Base-by-base conservation (phyloP, 225 moss, liverwort and hornwort genomes). In the Pseudoscleropodium purum region DNA sequence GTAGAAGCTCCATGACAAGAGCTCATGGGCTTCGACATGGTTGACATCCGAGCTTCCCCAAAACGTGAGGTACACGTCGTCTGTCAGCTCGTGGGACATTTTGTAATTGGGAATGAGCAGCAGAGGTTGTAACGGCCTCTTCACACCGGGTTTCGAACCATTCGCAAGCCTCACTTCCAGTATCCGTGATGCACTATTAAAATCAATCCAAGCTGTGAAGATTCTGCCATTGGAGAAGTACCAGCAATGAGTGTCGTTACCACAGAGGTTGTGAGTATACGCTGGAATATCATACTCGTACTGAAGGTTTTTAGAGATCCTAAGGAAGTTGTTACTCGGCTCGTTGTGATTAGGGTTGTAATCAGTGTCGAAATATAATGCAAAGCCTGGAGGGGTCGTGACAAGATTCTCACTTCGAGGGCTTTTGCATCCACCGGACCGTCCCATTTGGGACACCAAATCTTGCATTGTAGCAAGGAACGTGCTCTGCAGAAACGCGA, bases 281-380 rank as follows among this genome's bases (percentile, higher is more conserved):
- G 69, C 82, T 27, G 76, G 77, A 37, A 78, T 39, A 52, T 88
- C 73, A 41, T 83, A 88, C 63, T 88, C 81, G 31, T 45, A 61
- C 52, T 81, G 75, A 88, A 87, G 65, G 90, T 83, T 88, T 91
- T 93, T 63, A 51, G 92, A 31, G 93, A 89, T 36, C 92, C 79
- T 69, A 13, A 88, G 37, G 51, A 82, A 88, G 52, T 82, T 88
- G 37, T 88, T 82, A 29, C 82, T 88, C 20, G 88, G 74, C 62
- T 82, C 82, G n/a, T 82, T 83, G 88, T 82, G 73, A 30, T 63
- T 74, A 81, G 81, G 70, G 74, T 82, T 74, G 63, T 88, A 88
- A n/a, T 88, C 82, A 4, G 73, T 88, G 82, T 74, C 82, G 33
- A 88, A n/a, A n/a, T 81, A 60, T 6, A 88, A 36, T 59, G 70